Base-by-base conservation (phyloP, 106 monocot species). In the Vanilla planifolia region DNA sequence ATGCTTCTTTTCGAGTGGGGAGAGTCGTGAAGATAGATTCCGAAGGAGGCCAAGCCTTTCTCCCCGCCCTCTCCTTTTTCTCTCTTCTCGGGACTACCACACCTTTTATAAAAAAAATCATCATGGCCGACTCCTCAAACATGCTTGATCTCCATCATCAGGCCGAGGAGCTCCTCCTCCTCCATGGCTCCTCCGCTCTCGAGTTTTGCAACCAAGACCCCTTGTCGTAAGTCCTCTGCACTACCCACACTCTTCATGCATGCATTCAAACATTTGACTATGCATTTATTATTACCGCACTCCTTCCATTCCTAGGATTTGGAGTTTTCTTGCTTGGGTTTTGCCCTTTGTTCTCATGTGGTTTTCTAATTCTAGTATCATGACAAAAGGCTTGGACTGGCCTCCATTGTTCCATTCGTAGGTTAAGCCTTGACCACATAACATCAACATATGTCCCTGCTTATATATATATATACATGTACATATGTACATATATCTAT, bases 61-160 rank as follows among this genome's bases (percentile, higher is more conserved):
- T 40, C 32, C 32, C 17, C 32, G 21, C 32, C 17, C 32, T 47
- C 3, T 53, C 51, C 44, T 43, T 61, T 48, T 43, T 43, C 63
- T 50, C 36, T 15, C 15, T 40, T 71, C 63, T 62, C 41, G 70
- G 70, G 70, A 61, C 61, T 51, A 51, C 33, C 61, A 61, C 48
- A 20, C 36, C 35, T 61, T 61, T 57, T 36, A 67, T 57, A 35
- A 52, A 55, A n/a, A 35, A 35, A 35, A 33, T 51, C 63, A 71
- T 43, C 40, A 71, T 62, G 71, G 53, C 52, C 3, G 26, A 35
- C 24, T 61, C 69, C 23, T 57, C 56, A 42, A 61, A 69, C 26
- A 22, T 57, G 57, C 20, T 60, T 13, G 69, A 60, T 69, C 60
- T 48, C 17, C 69, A 61, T 20, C 59, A 46, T 24, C 60, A 48